phyloP scores from a whole-genome alignment of 495 filamentous ascomycete genomes.

The Astrothelium subdiscretum region DNA sequence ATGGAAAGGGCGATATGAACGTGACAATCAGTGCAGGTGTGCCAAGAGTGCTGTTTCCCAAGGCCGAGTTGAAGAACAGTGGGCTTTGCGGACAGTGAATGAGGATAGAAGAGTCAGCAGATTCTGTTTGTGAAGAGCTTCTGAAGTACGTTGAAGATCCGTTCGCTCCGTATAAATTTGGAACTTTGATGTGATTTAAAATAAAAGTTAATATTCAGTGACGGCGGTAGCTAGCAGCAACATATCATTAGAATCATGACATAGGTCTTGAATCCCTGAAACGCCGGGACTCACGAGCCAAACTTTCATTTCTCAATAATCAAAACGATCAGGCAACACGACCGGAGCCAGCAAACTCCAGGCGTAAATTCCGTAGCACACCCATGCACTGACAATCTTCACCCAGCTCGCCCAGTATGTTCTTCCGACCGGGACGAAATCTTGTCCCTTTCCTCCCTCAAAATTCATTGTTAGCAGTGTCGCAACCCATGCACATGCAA shows the following conservation, averaged over 20 bases:
- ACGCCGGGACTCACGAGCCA: not conserved
- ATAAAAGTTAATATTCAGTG: no score
- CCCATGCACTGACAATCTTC: slow-evolving; percentile 96
- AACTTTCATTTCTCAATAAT: slow-evolving; percentile 28
- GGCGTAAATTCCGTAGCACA: slow-evolving; percentile 85
- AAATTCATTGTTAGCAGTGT: slow-evolving; percentile 82
- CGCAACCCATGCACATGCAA: slow-evolving; percentile 91
- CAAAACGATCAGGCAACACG: slow-evolving; percentile 77
- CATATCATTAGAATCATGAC: no score
- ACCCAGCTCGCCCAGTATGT: slow-evolving; percentile 99
- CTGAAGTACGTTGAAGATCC: not conserved
- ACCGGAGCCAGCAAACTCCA: slow-evolving; percentile 89
- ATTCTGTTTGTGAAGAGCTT: not conserved
- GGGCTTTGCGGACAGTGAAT: slow-evolving; percentile 13
- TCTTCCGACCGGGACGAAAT: slow-evolving; percentile 83
- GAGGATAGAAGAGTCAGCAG: not conserved
- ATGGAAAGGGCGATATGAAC: slow-evolving; percentile 13
- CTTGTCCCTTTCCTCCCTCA: slow-evolving; percentile 42
- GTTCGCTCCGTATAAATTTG: not conserved
- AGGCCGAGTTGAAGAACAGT: slow-evolving; percentile 1
- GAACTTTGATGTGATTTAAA: no score
- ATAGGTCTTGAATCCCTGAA: not conserved
- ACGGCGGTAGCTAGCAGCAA: no score
- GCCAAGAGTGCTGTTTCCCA: slow-evolving; percentile 17
- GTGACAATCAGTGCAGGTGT: slow-evolving; percentile 17